Conservation (phyloP, 148 eudicot genomes). For the Rheum nobile region DNA sequence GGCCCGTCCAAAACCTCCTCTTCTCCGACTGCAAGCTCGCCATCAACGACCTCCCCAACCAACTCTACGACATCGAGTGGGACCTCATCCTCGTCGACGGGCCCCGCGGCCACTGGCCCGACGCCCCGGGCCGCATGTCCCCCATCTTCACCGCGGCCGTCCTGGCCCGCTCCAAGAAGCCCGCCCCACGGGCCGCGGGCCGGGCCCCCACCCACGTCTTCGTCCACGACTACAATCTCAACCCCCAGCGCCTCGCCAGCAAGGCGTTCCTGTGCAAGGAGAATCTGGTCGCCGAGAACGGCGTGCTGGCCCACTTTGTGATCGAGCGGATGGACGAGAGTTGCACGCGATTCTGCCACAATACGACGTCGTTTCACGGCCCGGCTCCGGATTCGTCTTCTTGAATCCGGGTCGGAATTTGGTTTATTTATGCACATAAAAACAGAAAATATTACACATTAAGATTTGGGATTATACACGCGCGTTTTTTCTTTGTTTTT, state of each 20-base stretch:
- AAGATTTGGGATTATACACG: too few relatives aligned
- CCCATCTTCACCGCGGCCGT: conserved; percentile 66
- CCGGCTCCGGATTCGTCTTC: background rate
- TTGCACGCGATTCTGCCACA: conserved; percentile 35
- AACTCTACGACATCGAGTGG: conserved; percentile 64
- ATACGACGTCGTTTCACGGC: conserved; percentile 7
- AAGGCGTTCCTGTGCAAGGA: conserved; percentile 67
- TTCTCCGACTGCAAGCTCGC: conserved; percentile 69
- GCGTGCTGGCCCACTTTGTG: conserved; percentile 52
- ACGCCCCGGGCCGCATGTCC: conserved; percentile 66
- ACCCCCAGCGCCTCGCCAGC: conserved; percentile 34
- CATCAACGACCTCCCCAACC: conserved; percentile 66
- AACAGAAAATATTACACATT: too few relatives aligned
- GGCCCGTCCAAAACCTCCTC: conserved; percentile 62
- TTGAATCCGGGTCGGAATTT: background rate
- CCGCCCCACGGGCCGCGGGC: conserved; percentile 7
- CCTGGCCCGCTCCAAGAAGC: conserved; percentile 56
- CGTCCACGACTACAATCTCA: conserved; percentile 50
- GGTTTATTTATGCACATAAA: background rate
- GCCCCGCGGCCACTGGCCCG: conserved; percentile 68
- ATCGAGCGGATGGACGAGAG: conserved; percentile 48
- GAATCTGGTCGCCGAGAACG: conserved; percentile 55
- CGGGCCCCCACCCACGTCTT: conserved; percentile 43
- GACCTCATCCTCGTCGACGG: conserved; percentile 66
- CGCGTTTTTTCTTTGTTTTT: too few relatives aligned